Percentiles rank a stretch among this genome's conserved stretches.
These are phyloP conservation scores for Fusarium guadeloupense DNA, from an alignment of 2,329 filamentous ascomycete species.

Conservation along the genomic window DNA sequence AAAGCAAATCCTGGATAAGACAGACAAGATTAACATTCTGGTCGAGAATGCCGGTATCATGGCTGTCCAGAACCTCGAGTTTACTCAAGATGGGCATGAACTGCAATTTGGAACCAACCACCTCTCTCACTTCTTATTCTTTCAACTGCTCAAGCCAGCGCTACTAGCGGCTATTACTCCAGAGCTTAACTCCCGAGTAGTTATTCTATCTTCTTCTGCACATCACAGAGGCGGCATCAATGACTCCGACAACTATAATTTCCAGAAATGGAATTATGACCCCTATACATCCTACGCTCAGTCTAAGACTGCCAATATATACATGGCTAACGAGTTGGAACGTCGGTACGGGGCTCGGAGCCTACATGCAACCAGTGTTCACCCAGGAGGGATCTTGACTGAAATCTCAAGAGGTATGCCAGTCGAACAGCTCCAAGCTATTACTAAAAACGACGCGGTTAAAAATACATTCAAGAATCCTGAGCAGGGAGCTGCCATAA, in stretches of 20 bases:
- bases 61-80: conserved; percentile 47
- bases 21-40: conserved; percentile 46
- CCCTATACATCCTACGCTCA: conserved; percentile 55
- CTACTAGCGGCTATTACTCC: conserved; percentile 45
- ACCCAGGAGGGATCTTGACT: conserved; percentile 58
- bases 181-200: conserved; percentile 43
- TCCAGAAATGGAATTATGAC: conserved; percentile 40
- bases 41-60: conserved; percentile 57
- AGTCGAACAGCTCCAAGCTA: neutral
- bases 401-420: conserved; percentile 1
- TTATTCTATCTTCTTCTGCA: conserved; percentile 47
- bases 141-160: conserved; percentile 52
- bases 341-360: conserved; percentile 55
- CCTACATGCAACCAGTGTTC: conserved; percentile 53
- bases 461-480: conserved; percentile 10
- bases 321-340: conserved; percentile 61
- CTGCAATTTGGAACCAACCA: conserved; percentile 56
- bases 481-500: conserved; percentile 36
- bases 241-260: conserved; percentile 33
- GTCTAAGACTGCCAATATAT: conserved; percentile 61
- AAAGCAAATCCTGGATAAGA: conserved; percentile 29
- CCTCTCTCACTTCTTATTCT: conserved; percentile 55
- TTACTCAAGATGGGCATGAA: conserved; percentile 53
- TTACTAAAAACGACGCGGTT: neutral
- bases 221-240: conserved; percentile 27